Evolutionary conservation across 2,329 filamentous ascomycete species (phyloP).

Genomic region (Lasiodiplodia sp.): DNA sequence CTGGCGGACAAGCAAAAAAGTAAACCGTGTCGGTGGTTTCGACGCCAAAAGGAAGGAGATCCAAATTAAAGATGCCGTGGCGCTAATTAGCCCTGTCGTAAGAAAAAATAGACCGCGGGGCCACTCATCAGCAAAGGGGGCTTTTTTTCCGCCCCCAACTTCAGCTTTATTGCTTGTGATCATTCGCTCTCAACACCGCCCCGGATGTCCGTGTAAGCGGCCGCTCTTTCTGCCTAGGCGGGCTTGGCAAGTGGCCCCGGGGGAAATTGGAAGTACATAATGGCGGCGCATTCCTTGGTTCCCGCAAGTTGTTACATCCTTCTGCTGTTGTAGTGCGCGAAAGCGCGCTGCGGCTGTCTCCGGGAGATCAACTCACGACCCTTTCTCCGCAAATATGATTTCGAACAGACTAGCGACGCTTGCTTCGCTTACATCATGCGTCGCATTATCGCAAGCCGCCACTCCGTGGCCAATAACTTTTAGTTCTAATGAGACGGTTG

Average conservation of each 20-base stretch:
- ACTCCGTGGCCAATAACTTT: not conserved
- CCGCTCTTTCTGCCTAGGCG: not conserved
- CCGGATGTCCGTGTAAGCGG: not conserved
- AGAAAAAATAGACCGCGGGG: too few species aligned
- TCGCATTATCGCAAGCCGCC: not conserved
- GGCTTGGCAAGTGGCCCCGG: not conserved
- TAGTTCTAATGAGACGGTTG: constrained; percentile 4
- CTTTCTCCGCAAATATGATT: not conserved
- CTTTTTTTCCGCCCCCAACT: too few species aligned
- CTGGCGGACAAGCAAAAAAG: too few species aligned
- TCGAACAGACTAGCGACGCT: not conserved
- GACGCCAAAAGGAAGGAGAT: too few species aligned
- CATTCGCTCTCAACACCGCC: not conserved
- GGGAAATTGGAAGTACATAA: not conserved
- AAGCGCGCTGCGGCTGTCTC: not conserved
- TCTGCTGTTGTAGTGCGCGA: not conserved
- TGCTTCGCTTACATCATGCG: not conserved
- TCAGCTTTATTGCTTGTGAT: too few species aligned
- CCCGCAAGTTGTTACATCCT: not conserved
- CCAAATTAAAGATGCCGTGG: too few species aligned
- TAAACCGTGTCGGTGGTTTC: too few species aligned
- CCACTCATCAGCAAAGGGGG: too few species aligned
- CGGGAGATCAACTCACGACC: not conserved
- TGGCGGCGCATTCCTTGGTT: not conserved
- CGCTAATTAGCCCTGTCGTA: too few species aligned